Evolutionary conservation across 331 rosid genomes (phyloP).

Genomic region (Rosa hybrid): DNA sequence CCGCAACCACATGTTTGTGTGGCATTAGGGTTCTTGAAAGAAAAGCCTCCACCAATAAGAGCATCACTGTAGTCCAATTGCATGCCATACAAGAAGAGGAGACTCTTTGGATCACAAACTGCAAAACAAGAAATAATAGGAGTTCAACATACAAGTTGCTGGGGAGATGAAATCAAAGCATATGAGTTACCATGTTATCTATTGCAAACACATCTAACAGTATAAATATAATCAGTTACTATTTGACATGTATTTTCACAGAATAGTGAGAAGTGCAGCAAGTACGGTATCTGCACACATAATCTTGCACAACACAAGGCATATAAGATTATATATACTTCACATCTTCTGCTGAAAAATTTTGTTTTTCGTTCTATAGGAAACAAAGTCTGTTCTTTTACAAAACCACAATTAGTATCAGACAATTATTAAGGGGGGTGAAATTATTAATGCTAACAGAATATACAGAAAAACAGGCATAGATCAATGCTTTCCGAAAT

Average conservation of each 20-base stretch:
- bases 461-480: background rate
- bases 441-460: background rate
- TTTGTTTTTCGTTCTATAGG: background rate
- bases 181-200: background rate
- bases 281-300: background rate
- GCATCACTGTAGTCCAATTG: conserved; percentile 97
- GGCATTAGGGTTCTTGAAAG: conserved; percentile 96
- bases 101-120: conserved; percentile 98
- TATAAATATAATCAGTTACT: background rate
- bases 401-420: background rate
- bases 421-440: background rate
- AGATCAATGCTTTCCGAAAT: background rate
- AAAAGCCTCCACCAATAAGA: conserved; percentile 94
- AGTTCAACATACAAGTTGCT: background rate
- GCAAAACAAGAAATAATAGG: conserved; percentile 27
- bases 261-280: background rate
- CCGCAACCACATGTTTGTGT: conserved; percentile 98
- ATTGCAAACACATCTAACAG: background rate
- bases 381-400: background rate
- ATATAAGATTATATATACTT: background rate
- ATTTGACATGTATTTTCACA: background rate
- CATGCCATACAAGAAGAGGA: conserved; percentile 89
- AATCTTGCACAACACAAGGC: background rate
- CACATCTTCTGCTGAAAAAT: background rate
- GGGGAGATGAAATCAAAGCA: background rate